These are phyloP conservation scores for Annona squamosa DNA, from an alignment of 164 flowering plant species.

Conservation along the genomic window DNA sequence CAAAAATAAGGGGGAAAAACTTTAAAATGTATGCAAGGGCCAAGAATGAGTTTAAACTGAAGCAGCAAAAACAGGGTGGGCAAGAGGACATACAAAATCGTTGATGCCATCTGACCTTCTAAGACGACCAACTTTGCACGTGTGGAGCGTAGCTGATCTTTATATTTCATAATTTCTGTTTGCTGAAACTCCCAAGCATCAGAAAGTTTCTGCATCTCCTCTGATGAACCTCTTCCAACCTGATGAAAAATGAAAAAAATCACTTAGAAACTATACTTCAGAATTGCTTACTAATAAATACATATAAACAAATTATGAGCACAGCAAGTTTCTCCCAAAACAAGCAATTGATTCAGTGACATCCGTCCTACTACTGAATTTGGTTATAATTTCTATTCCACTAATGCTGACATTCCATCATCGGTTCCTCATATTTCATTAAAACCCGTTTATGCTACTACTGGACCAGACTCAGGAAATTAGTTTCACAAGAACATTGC, in stretches of 20 bases:
- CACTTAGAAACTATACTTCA: neutral
- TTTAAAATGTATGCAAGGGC: neutral
- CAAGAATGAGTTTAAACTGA: neutral
- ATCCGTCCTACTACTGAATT: too few species aligned
- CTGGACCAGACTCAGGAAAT: too few species aligned
- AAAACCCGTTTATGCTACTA: too few species aligned
- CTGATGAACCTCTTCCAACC: conserved; percentile 34
- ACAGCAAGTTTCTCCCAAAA: neutral
- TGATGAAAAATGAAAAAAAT: conserved; percentile 16
- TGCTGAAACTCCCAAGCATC: conserved; percentile 85
- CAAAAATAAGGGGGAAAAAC: too few species aligned
- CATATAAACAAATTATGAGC: neutral
- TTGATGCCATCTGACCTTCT: conserved; percentile 77
- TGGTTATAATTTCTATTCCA: too few species aligned
- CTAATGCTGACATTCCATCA: too few species aligned
- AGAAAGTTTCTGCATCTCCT: conserved; percentile 51
- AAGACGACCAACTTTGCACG: conserved; percentile 73
- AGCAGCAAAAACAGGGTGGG: neutral
- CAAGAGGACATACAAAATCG: conserved; percentile 46
- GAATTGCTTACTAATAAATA: neutral
- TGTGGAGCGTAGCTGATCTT: conserved; percentile 54
- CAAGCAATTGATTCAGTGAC: neutral
- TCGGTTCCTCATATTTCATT: too few species aligned
- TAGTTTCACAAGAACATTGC: too few species aligned
- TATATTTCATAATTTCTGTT: conserved; percentile 67